A percentile compares a stretch with the other conserved stretches of the same genome.
These are phyloP conservation scores for Ocimum tenuiflorum DNA, from an alignment of 257 asterid genomes.

Conservation along the genomic window DNA sequence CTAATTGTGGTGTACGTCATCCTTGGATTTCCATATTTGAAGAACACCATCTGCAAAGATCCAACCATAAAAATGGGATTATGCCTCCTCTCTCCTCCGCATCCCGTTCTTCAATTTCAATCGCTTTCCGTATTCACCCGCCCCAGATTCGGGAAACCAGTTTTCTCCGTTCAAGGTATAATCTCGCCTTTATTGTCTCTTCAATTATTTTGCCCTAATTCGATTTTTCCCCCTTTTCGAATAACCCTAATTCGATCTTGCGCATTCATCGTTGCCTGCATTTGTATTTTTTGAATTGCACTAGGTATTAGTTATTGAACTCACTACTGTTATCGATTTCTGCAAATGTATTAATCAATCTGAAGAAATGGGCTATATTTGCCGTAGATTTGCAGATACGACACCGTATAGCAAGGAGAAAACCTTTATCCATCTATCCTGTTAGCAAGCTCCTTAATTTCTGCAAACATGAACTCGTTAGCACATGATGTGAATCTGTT, in stretches of 20 bases:
- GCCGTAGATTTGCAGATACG: neutral
- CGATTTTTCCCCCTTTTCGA: too few relatives aligned
- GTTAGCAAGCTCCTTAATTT: neutral
- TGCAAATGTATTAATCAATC: slow-evolving; percentile 1
- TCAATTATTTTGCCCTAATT: neutral
- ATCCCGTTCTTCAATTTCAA: slow-evolving; percentile 29
- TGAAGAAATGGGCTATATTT: neutral
- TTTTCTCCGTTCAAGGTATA: slow-evolving; percentile 31
- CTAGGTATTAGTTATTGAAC: neutral
- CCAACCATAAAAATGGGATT: slow-evolving; percentile 28
- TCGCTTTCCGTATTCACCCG: slow-evolving; percentile 17
- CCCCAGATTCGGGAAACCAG: slow-evolving; percentile 19
- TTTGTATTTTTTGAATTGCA: neutral
- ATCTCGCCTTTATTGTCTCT: neutral
- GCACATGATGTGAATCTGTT: neutral
- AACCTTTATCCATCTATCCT: neutral
- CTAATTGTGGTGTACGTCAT: slow-evolving; percentile 14
- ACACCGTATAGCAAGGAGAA: neutral
- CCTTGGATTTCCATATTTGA: neutral
- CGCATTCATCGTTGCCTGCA: neutral
- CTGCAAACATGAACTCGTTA: neutral
- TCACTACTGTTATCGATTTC: too few relatives aligned
- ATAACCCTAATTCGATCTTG: neutral
- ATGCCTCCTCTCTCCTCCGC: slow-evolving; percentile 22
- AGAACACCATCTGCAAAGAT: neutral